Conservation (phyloP, 2,329 filamentous ascomycete species). For the Fusarium luffae region DNA sequence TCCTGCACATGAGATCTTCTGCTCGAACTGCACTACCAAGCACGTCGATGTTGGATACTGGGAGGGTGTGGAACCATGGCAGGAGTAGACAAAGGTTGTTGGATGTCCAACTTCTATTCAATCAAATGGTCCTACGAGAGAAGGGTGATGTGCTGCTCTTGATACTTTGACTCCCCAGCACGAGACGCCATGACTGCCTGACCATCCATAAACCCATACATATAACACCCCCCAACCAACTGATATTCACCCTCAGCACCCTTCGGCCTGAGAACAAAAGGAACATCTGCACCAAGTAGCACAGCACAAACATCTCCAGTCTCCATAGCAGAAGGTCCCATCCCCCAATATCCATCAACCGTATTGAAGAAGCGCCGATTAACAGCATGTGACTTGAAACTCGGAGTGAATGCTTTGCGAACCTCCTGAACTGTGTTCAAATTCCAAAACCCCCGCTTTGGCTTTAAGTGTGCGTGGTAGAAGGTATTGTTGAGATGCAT, state of each 20-base stretch:
- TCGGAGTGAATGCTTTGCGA: neutral
- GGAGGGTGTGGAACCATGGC: too few species aligned
- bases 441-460: conserved; percentile 9
- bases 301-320: conserved; percentile 1
- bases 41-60: too few species aligned
- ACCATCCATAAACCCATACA: conserved; percentile 16
- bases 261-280: conserved; percentile 4
- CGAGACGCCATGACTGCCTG: neutral
- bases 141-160: neutral
- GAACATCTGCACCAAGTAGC: conserved; percentile 5
- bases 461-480: neutral
- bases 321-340: conserved; percentile 2
- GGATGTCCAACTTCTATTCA: too few species aligned
- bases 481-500: neutral
- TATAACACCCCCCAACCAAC: conserved; percentile 17
- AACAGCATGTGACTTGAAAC: neutral
- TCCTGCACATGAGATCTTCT: too few species aligned
- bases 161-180: neutral
- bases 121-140: neutral
- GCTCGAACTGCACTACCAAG: too few species aligned
- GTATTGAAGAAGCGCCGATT: conserved; percentile 18
- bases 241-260: neutral
- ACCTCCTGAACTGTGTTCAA: neutral
- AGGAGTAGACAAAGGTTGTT: accelerated
- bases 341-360: neutral